Percentiles rank a stretch among this genome's conserved stretches.
phyloP scores from a whole-genome alignment of 73 alveolate species.

The Paramecium biaurelia region DNA sequence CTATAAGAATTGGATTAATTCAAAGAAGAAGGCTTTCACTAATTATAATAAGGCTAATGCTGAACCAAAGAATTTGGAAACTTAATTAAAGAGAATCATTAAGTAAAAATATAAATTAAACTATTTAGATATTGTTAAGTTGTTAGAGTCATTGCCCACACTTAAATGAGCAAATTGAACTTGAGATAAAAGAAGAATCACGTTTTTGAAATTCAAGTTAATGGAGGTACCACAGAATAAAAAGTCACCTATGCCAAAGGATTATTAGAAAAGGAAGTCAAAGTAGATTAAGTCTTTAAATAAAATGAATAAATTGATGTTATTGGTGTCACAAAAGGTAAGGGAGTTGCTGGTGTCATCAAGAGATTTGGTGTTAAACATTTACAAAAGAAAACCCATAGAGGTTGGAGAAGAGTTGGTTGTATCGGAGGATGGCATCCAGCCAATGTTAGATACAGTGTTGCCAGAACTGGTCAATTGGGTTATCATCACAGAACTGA shows the following conservation, averaged over 20 bases:
- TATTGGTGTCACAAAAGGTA: conserved; percentile 99
- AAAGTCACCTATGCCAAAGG: conserved; percentile 91
- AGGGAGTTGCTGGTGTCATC: conserved; percentile 99
- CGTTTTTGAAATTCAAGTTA: conserved; percentile 98
- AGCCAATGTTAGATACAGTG: conserved; percentile 98
- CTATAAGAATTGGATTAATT: conserved; percentile 97
- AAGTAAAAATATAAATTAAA: background rate
- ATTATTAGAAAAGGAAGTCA: conserved; percentile 96
- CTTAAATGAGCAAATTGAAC: conserved; percentile 95
- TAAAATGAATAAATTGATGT: conserved; percentile 98
- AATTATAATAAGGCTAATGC: conserved; percentile 91
- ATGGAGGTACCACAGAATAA: conserved; percentile 97
- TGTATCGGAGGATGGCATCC: conserved; percentile 99
- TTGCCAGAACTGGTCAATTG: conserved; percentile 99
- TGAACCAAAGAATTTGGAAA: conserved; percentile 86
- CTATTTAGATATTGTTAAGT: conserved; percentile 93
- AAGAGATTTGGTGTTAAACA: conserved; percentile 99
- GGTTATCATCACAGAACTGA: conserved; percentile 99
- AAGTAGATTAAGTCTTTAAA: conserved; percentile 94
- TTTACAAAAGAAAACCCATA: conserved; percentile 98
- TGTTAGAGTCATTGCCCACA: conserved; percentile 98
- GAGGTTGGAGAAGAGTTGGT: conserved; percentile 99
- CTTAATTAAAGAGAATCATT: conserved; percentile 89
- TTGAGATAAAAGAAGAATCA: conserved; percentile 98
- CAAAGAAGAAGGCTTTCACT: conserved; percentile 99